Base-by-base conservation (phyloP, 2,329 filamentous ascomycete genomes). In the Colletotrichum eleusines region DNA sequence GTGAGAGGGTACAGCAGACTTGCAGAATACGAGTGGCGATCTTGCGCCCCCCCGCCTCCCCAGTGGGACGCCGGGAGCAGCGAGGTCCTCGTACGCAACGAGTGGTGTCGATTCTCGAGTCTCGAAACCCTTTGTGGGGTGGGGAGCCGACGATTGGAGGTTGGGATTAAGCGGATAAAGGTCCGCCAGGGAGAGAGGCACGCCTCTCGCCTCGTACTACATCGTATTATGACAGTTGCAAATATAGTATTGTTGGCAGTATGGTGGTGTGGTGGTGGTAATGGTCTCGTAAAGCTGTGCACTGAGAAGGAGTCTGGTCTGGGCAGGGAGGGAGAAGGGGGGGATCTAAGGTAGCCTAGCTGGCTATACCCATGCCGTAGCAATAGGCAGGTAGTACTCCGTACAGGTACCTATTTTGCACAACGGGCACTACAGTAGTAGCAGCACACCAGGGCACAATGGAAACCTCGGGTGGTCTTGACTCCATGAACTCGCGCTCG, bases 1-100 rank as follows among this genome's bases (percentile, higher is more conserved):
- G 66, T 59, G 3, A n/a, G 60, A 64, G 46, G 51, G 51, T 53
- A 44, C 35, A 63, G 51, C 35, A 63, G 50, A 51, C 48, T 62
- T 16, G 66, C 69, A 72, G 69, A 65, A 72, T 72, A 72, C 69
- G 69, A 72, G 69, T 72, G 69, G 69, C 69, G 66, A 70, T 72
- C 48, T n/a, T n/a, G n/a, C n/a, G 42, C 7, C 38, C 11, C 11
- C 35, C 35, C 7, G 9, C 11, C 11, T 16, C 40, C 16, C 16
- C 20, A 63, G 64, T 67, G 51, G 58, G 68, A 67, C n/a, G 53
- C 57, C 58, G 57, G 23, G 57, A 71, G 40, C 68, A 63, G 46
- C 58, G 44, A 59, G 9, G 16, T 6, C 42, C 20, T 62, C 46
- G n/a, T 53, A 62, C 26, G 33, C 35, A 42, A 31, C 35, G 48